A percentile compares a stretch with the other conserved stretches of the same genome.
These are phyloP conservation scores for Fusarium torulosum DNA, from an alignment of 2,329 filamentous ascomycete species.

Conservation along the genomic window DNA sequence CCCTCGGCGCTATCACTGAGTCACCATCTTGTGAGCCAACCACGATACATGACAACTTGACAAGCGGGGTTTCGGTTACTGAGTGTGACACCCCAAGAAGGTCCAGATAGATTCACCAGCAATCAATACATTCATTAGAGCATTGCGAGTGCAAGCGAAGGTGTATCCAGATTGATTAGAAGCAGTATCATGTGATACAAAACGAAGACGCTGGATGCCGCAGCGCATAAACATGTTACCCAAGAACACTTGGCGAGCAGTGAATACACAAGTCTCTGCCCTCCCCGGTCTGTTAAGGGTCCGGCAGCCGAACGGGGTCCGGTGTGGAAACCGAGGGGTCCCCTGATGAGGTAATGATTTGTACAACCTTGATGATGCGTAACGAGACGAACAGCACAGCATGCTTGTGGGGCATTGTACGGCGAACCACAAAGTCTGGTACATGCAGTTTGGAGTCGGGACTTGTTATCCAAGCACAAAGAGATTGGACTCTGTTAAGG, in stretches of 20 bases:
- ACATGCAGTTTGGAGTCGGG: slow-evolving; percentile 34
- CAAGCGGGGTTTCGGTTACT: slow-evolving; percentile 12
- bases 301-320: slow-evolving; percentile 21
- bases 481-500: slow-evolving; percentile 48
- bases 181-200: slow-evolving; percentile 1
- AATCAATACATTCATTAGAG: neutral
- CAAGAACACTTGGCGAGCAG: slow-evolving; percentile 1
- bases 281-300: slow-evolving; percentile 32
- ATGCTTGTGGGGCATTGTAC: slow-evolving; percentile 19
- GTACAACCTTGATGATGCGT: slow-evolving; percentile 22
- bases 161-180: neutral
- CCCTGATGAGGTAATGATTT: slow-evolving; percentile 42
- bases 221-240: slow-evolving; percentile 20
- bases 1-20: slow-evolving; percentile 6
- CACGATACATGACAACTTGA: neutral
- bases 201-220: neutral
- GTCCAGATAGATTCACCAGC: neutral
- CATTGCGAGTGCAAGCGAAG: neutral
- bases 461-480: slow-evolving; percentile 37
- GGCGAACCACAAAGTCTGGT: slow-evolving; percentile 39
- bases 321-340: slow-evolving; percentile 7
- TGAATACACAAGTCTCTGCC: slow-evolving; percentile 16
- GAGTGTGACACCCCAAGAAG: slow-evolving; percentile 6
- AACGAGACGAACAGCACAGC: slow-evolving; percentile 28
- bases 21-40: slow-evolving; percentile 13